Base-by-base conservation (phyloP, 2,329 filamentous ascomycete genomes). In the Ophiostoma angusticollis region DNA sequence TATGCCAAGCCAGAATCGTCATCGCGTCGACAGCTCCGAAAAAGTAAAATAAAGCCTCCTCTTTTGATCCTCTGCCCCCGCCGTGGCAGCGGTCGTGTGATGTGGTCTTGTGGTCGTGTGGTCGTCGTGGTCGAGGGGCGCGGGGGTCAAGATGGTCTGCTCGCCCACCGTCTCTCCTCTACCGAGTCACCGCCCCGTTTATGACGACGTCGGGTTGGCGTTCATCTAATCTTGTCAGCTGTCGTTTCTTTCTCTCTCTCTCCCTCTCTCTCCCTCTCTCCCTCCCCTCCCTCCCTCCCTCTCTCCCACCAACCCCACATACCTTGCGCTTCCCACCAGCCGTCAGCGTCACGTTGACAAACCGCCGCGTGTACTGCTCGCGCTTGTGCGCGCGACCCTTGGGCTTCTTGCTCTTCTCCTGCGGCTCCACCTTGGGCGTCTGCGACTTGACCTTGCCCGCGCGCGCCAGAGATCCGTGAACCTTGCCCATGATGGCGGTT, bases 341-440 rank as follows among this genome's bases (percentile, higher is more conserved):
- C 14, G 52, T 93, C 69, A 93, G 75, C 60, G 84, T 89, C 62
- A 95, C 86, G 70, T 95, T 95, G 57, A 95, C 86, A 72, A 96
- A 96, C 60, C 89, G 86, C 65, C 89, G 83, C 57, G 85, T 94
- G 78, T 95, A 95, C 65, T 77, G 79, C 64, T 93, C 79, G 61
- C 89, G 79, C 86, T 96, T 96, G 72, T 91, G 85, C 56, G 89
- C 89, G 62, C 89, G 86, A 62, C 89, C 89, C 80, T 95, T 95
- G 63, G 89, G 86, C 56, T 71, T 75, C 83, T 96, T 95, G 70
- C 83, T 73, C 81, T 94, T 94, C 80, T 95, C 87, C 69, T 87
- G 81, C 44, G 74, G 68, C 69, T 91, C 84, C 66, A 86, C 82
- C 78, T 89, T 87, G 60, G 83, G 83, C 56, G 83, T 89, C 70